Evolutionary conservation across 108 stramenopile genomes (phyloP).

Genomic region (Pseudonitzschia pungens): DNA sequence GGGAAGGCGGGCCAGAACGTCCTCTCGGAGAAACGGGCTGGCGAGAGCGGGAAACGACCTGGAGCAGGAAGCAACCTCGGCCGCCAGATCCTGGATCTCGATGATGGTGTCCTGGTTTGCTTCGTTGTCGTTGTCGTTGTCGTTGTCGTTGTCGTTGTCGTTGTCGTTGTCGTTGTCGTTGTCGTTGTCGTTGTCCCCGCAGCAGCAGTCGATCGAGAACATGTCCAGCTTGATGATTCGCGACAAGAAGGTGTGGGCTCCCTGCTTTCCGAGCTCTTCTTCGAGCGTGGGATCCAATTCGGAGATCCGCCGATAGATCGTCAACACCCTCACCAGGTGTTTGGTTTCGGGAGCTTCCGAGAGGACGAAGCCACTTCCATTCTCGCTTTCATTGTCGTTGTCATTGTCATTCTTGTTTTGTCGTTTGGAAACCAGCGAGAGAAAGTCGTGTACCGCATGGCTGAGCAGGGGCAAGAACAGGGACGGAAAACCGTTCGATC

Average conservation of each 20-base stretch:
- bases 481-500: constrained; percentile 26
- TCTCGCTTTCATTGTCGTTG: neutral
- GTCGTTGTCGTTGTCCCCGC: constrained; percentile 4
- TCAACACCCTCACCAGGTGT: constrained; percentile 26
- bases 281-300: constrained; percentile 52
- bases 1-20: constrained; percentile 59
- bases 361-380: neutral
- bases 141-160: constrained; percentile 3
- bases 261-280: constrained; percentile 64
- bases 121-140: constrained; percentile 26
- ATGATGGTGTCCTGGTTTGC: constrained; percentile 63
- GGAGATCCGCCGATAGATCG: constrained; percentile 34
- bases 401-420: neutral
- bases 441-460: constrained; percentile 6
- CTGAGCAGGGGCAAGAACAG: constrained; percentile 28
- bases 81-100: constrained; percentile 74
- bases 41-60: constrained; percentile 39
- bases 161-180: constrained; percentile 26
- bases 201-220: constrained; percentile 16
- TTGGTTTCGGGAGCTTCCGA: constrained; percentile 17
- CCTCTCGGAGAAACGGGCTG: constrained; percentile 50
- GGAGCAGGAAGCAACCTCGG: constrained; percentile 52
- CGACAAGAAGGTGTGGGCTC: constrained; percentile 47
- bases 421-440: neutral
- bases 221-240: constrained; percentile 39